phyloP scores from a whole-genome alignment of 305 asterid genomes.

The Nicotiana rustica region DNA sequence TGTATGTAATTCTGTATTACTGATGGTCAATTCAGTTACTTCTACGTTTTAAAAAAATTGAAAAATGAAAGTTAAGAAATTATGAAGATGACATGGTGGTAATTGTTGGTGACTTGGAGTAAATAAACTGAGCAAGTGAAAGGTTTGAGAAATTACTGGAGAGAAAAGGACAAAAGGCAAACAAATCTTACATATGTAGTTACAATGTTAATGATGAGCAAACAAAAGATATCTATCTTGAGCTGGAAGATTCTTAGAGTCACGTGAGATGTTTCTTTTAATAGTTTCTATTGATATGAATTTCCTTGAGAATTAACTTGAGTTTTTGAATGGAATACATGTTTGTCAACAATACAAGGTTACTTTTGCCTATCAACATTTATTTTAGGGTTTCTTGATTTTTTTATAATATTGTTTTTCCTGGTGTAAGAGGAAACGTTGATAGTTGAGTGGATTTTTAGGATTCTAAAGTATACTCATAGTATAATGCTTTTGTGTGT shows the following conservation, averaged over 20 bases:
- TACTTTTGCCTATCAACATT: slow-evolving; percentile 13
- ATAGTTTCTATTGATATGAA: not conserved
- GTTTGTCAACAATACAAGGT: not conserved
- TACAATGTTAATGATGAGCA: not conserved
- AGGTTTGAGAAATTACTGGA: slow-evolving; percentile 29
- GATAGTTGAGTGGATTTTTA: slow-evolving; percentile 24
- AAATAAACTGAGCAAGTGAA: not conserved
- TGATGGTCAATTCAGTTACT: not conserved
- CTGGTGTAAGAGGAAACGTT: slow-evolving; percentile 7
- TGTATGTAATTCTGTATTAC: not conserved
- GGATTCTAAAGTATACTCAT: not conserved
- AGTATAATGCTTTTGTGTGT: not conserved
- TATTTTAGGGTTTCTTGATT: not conserved
- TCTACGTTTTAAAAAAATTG: not conserved
- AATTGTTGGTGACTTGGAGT: not conserved
- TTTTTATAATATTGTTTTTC: not conserved
- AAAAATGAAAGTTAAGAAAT: not conserved
- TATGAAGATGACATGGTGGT: slow-evolving; percentile 16
- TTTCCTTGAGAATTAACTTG: slow-evolving; percentile 10
- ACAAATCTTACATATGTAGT: not conserved
- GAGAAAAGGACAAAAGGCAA: not conserved
- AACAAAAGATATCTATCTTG: slow-evolving; percentile 10
- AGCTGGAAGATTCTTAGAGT: slow-evolving; percentile 3
- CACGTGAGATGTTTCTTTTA: not conserved
- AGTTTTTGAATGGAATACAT: not conserved